A percentile compares a stretch with the other conserved stretches of the same genome.
phyloP scores from a whole-genome alignment of 257 asterid species.

The Solanum paucissectum region DNA sequence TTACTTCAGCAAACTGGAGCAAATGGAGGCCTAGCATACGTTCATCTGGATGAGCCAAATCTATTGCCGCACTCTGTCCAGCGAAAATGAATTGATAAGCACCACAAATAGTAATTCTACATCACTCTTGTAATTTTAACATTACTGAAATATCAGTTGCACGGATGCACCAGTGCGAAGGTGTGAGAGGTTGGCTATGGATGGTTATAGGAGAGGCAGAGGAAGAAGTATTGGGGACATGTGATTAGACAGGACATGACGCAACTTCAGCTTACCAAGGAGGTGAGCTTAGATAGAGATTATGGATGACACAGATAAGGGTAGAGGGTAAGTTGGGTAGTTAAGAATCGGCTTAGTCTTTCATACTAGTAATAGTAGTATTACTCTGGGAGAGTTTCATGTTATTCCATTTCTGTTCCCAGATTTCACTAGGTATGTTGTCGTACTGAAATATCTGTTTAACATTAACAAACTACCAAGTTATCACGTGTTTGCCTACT shows the following conservation, averaged over 20 bases:
- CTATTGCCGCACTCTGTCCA: conserved; percentile 47
- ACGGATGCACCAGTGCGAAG: not conserved
- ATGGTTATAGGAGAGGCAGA: not conserved
- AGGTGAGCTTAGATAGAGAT: not conserved
- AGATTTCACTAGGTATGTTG: not conserved
- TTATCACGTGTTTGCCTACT: not conserved
- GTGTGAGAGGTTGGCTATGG: not conserved
- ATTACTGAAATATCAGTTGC: not conserved
- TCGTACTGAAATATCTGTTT: not conserved
- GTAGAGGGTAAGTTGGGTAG: not conserved
- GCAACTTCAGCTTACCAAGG: not conserved
- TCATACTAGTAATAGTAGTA: not conserved
- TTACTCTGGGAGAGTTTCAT: not conserved
- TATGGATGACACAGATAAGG: not conserved
- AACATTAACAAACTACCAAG: not conserved
- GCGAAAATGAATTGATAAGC: conserved; percentile 2
- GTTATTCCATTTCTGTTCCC: not conserved
- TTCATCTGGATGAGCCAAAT: conserved; percentile 75
- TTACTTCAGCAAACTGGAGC: conserved; percentile 87
- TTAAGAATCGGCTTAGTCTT: not conserved
- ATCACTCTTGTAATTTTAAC: not conserved
- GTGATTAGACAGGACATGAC: not conserved
- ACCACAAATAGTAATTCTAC: not conserved
- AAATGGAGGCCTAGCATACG: conserved; percentile 73
- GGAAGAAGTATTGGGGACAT: not conserved